Base-by-base conservation (phyloP, 2,329 filamentous ascomycete species). In the Mycosphaerella sp. region DNA sequence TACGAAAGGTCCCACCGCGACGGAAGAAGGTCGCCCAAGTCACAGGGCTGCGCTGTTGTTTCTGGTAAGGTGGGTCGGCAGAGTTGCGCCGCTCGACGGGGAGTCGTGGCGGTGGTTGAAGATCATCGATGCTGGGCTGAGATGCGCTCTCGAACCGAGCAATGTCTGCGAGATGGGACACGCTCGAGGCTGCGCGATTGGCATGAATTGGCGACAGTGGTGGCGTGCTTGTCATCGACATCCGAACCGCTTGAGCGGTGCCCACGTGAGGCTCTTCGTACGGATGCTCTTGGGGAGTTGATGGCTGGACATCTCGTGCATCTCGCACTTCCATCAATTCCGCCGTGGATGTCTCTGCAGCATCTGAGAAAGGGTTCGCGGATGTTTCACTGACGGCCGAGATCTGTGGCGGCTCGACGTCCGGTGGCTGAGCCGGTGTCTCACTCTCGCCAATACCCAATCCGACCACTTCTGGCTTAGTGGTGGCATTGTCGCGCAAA, bases 21-120 rank as follows among this genome's bases (percentile, higher is more conserved):
- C 81, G 82, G 71, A 96, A 89, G 36, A 96, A 80, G 0, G 87
- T 84, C 3, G 83, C 81, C 76, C 90, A 87, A 0, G 85, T 72
- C 21, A 68, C 68, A 10, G 62, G 54, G 11, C 67, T 54, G 11
- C 67, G 64, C 21, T 60, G 26, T 29, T 29, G 26, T 29, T 29
- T 63, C 69, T 83, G 69, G 64, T 77, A 73, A 3, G 4, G 26
- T 69, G 76, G 69, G 69, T 76, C 70, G 67, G 82, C 69, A 6
- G 71, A 66, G 6, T 66, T 44, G 64, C 61, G 59, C 32, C 63
- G 55, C 40, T 56, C 57, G 11, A 57, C 56, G 11, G 43, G 48
- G 58, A 74, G 66, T 6, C 57, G 54, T 21, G 62, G 62, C 29
- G 66, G 63, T 32, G 55, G 54, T 34, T 61, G 53, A 7, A 66